Evolutionary conservation across 768 basidiomycete genomes (phyloP), one percentile per base, ranked within the genome.

Genomic region (Leucogyrophana mollusca): DNA sequence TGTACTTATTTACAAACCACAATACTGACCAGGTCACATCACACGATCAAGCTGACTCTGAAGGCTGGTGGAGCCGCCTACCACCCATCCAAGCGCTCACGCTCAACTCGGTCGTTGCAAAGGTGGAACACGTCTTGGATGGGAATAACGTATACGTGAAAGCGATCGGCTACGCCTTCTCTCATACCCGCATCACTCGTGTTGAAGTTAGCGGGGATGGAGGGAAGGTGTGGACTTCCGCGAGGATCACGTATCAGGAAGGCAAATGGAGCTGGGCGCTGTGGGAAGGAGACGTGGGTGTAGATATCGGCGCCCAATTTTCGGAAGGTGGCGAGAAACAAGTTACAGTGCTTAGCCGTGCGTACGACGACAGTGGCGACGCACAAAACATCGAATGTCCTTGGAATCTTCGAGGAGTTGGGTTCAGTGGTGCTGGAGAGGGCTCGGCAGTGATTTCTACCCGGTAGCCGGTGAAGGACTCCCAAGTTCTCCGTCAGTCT

Each of bases 261-360:
- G 83, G 84, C 3, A 73, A 60, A 51, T 87, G 85, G 84, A 85
- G 85, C 55, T 89, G 87, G 86, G 77, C 80, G 4, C 58, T 87
- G 20, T 88, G 86, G 87, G 80, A 85, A 56, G 69, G 59, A 3
- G 67, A 72, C 39, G 10, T 88, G 11, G 59, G 64, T 7, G 61
- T 68, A 32, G 43, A 8, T 2, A 45, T 42, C 38, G 14, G 40
- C 8, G 18, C 39, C 35, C 44, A 35, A 16, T 11, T 18, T 7
- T 23, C 49, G 20, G 14, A 14, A 8, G 50, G 32, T 45, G 18
- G 24, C n/a, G 45, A 43, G 14, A 53, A 54, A 9, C 47, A 40
- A 43, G 38, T 59, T 35, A 61, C 53, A 5, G 62, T 69, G 17
- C 56, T 62, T 36, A 78, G 79, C 45, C 74, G 83, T 4, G 85